Conservation (phyloP, 306 rosid genomes). For the Cucurbita maxima region DNA sequence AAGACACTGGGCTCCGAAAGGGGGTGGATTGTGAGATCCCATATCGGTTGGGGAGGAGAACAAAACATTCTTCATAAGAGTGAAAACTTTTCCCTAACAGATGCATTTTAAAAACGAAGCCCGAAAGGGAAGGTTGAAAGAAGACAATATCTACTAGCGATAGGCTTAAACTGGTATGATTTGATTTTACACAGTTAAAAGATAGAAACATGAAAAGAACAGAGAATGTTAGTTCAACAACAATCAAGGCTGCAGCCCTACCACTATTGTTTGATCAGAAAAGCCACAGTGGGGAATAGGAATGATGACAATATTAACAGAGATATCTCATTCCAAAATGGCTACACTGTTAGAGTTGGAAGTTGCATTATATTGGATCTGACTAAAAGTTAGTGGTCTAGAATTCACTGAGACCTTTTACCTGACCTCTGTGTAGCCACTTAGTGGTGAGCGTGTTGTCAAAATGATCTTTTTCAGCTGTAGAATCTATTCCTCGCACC, state of each 20-base stretch:
- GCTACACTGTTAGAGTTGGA: conserved; percentile 6
- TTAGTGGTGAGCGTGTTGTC: conserved; percentile 26
- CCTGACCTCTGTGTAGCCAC: conserved; percentile 10
- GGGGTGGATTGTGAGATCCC: too few species aligned
- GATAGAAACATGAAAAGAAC: too few species aligned
- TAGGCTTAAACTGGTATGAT: too few species aligned
- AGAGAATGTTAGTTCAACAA: neutral
- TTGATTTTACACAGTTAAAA: too few species aligned
- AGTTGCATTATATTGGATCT: conserved; percentile 32
- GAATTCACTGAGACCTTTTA: conserved; percentile 31
- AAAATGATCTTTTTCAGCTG: conserved; percentile 19
- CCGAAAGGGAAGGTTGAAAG: too few species aligned
- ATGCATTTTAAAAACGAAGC: too few species aligned
- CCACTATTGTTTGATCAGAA: neutral
- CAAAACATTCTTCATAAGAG: too few species aligned
- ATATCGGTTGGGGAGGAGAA: too few species aligned
- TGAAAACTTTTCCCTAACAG: too few species aligned
- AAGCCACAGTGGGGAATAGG: neutral
- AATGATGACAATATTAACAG: conserved; percentile 1
- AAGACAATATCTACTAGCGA: too few species aligned
- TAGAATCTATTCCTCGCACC: conserved; percentile 26
- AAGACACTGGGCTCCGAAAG: too few species aligned
- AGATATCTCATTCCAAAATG: conserved; percentile 1
- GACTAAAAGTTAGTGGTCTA: conserved; percentile 39
- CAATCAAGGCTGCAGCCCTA: conserved; percentile 1